Evolutionary conservation across 345 rosid species (phyloP), one percentile per base, ranked within the genome.

Genomic region (Populus tremula): DNA sequence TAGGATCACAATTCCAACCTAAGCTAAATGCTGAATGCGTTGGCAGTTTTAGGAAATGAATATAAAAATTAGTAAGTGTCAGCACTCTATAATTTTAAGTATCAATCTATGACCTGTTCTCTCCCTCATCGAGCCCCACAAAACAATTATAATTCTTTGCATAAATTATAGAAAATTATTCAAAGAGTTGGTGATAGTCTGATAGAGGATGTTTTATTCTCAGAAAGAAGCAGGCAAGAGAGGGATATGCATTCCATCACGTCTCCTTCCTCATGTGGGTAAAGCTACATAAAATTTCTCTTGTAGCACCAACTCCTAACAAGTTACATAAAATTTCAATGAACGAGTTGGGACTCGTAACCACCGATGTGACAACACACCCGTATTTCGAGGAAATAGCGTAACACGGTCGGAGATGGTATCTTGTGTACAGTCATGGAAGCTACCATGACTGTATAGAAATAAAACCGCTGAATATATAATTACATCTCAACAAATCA

Each of bases 111-210:
- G 62, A 54, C 11, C 62, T 16, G 69, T 21, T 8, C 54, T 23
- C 31, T 56, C 56, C 45, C 36, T 53, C 82, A 14, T 65, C 54
- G 74, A 70, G 53, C 31, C 71, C 70, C 72, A 12, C 71, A 50
- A 38, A 47, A 63, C 68, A 63, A 74, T 67, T 66, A 31, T 13
- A 20, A 21, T 54, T 21, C 12, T n/a, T 8, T 54, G 62, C 62
- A 21, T 21, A 54, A 8, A 54, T 54, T 54, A 54, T 54, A 54
- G 62, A 54, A 21, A 4, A 54, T 25, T 3, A 2, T 54, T 21
- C 25, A 7, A 54, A 54, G 25, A 54, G 23, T 16, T 35, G 2
- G n/a, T 21, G n/a, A n/a, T 27, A 27, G 27, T 27, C 27, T 27
- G 27, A 27, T 27, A 5, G 38, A 70, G 31, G 35, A 70, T 10